A percentile compares a stretch with the other conserved stretches of the same genome.
phyloP scores from a whole-genome alignment of 257 asterid species.

The Primulina huaijiensis region DNA sequence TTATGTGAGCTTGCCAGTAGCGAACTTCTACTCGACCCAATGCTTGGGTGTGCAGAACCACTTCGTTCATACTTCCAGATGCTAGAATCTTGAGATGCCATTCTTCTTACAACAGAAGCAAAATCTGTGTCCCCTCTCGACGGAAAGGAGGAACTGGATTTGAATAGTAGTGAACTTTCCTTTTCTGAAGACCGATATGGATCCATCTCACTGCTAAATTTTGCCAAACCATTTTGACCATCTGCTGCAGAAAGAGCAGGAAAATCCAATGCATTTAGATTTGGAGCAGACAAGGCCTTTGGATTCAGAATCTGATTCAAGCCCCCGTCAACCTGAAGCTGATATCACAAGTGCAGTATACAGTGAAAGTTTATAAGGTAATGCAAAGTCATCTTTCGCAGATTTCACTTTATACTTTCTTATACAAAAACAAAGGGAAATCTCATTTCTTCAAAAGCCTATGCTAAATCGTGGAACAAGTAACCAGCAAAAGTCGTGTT shows the following conservation, averaged over 20 bases:
- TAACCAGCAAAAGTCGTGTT: not conserved
- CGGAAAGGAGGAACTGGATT: slow-evolving; percentile 59
- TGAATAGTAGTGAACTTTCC: slow-evolving; percentile 38
- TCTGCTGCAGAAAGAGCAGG: slow-evolving; percentile 82
- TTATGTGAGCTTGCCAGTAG: slow-evolving; percentile 54
- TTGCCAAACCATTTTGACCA: slow-evolving; percentile 45
- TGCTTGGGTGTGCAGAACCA: slow-evolving; percentile 52
- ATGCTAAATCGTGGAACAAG: not conserved
- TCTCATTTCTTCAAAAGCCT: not conserved
- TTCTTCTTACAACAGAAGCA: slow-evolving; percentile 72
- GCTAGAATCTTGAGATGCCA: slow-evolving; percentile 73
- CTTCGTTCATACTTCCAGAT: slow-evolving; percentile 69
- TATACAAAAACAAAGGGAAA: not conserved
- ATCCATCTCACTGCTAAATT: slow-evolving; percentile 38
- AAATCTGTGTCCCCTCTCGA: slow-evolving; percentile 66
- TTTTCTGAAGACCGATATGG: slow-evolving; percentile 49
- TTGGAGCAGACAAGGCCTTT: slow-evolving; percentile 65
- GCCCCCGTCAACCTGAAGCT: slow-evolving; percentile 77
- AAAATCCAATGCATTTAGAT: slow-evolving; percentile 68
- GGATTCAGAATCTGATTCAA: slow-evolving; percentile 53
- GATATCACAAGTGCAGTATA: slow-evolving; percentile 27
- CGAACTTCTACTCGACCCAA: slow-evolving; percentile 84
- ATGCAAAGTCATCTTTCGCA: not conserved
- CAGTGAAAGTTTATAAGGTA: slow-evolving; percentile 10
- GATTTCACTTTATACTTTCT: not conserved